Percentiles rank a stretch among this genome's conserved stretches.
phyloP scores from a whole-genome alignment of 2,329 filamentous ascomycete genomes.

The Trichophyton simii region DNA sequence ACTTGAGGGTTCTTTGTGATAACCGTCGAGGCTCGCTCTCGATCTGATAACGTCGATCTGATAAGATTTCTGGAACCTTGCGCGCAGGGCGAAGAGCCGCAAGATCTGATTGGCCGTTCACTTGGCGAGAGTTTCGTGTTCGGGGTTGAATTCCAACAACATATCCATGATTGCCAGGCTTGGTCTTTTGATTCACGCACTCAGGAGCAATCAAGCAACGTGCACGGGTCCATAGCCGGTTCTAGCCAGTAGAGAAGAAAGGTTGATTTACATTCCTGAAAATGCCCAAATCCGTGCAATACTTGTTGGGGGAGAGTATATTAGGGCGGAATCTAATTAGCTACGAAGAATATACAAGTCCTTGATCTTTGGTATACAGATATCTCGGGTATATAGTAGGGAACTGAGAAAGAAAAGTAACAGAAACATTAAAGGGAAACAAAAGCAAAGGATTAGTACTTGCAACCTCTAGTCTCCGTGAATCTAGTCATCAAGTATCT shows the following conservation, averaged over 20 bases:
- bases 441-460: neutral
- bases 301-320: neutral
- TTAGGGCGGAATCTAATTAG: neutral
- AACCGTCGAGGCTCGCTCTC: neutral
- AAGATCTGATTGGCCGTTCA: neutral
- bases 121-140: neutral
- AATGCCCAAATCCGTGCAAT: neutral
- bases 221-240: neutral
- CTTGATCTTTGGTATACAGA: neutral
- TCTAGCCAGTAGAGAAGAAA: neutral
- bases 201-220: neutral
- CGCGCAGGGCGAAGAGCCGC: neutral
- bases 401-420: neutral
- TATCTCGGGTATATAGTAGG: neutral
- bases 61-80: neutral
- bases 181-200: neutral
- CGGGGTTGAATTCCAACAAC: neutral
- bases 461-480: neutral
- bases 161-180: neutral
- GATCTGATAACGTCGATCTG: too few relatives aligned
- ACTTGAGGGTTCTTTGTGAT: too few relatives aligned
- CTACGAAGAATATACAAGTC: neutral
- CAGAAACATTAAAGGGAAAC: neutral
- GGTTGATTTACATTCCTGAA: neutral
- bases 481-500: neutral